Conservation (phyloP, 495 filamentous ascomycete genomes). For the Neurospora sp. region DNA sequence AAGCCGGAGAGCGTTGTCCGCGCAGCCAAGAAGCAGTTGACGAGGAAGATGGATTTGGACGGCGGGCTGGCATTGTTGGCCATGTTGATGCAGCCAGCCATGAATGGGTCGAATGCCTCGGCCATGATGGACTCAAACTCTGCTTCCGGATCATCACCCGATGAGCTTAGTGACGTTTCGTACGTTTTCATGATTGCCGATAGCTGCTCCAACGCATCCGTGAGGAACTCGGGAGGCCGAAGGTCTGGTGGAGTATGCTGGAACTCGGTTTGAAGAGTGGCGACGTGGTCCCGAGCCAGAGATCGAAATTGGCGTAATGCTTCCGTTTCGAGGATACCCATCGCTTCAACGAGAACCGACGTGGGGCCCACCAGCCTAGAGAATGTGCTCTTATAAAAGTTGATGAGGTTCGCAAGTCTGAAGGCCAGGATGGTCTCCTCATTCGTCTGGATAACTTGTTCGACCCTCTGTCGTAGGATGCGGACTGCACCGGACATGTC, state of each 20-base stretch:
- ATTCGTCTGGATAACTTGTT: slow-evolving; percentile 85
- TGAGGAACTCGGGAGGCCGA: slow-evolving; percentile 71
- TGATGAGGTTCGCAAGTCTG: slow-evolving; percentile 76
- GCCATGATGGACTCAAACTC: slow-evolving; percentile 73
- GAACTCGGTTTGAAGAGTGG: slow-evolving; percentile 58
- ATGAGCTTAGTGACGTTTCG: slow-evolving; percentile 61
- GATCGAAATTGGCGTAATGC: slow-evolving; percentile 75
- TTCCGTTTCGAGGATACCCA: slow-evolving; percentile 57
- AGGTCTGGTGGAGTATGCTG: slow-evolving; percentile 58
- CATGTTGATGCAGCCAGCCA: slow-evolving; percentile 61
- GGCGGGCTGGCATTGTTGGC: slow-evolving; percentile 48
- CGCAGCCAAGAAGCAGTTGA: slow-evolving; percentile 67
- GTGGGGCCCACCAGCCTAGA: slow-evolving; percentile 60
- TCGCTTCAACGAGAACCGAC: slow-evolving; percentile 58
- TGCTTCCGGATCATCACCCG: slow-evolving; percentile 38
- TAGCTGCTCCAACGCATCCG: slow-evolving; percentile 67
- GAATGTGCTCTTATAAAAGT: slow-evolving; percentile 84
- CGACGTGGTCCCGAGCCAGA: slow-evolving; percentile 67
- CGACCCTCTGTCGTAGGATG: slow-evolving; percentile 69
- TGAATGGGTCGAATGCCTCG: slow-evolving; percentile 78
- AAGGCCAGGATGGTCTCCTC: slow-evolving; percentile 84
- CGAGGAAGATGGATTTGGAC: slow-evolving; percentile 59
- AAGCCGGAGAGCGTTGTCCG: slow-evolving; percentile 41
- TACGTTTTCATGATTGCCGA: slow-evolving; percentile 68
- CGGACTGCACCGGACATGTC: slow-evolving; percentile 70